Conservation (phyloP, 1,139 yeast species). For the Sugiyamaella pinicola region DNA sequence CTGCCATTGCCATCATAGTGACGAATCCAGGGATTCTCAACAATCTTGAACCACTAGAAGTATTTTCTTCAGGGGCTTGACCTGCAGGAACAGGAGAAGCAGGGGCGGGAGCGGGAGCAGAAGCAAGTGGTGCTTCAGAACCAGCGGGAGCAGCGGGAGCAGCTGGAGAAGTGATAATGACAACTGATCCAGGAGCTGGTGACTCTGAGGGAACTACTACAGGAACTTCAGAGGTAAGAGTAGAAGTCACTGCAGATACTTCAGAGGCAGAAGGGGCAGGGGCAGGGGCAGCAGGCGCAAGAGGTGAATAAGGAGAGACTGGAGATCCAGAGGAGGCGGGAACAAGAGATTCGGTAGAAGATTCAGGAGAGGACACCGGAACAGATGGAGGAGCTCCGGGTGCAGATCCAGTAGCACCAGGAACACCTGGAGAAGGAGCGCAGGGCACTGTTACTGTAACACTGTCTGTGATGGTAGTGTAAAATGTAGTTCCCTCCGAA, state of each 20-base stretch:
- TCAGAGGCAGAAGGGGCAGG: too few species aligned
- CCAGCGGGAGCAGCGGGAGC: slow-evolving; percentile 2
- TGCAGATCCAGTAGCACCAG: background rate
- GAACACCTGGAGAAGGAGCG: background rate
- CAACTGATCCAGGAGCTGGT: background rate
- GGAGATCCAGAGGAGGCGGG: background rate
- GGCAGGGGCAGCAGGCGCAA: too few species aligned
- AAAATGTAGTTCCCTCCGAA: slow-evolving; percentile 10
- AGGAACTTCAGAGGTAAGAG: too few species aligned
- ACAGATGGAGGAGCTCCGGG: slow-evolving; percentile 2
- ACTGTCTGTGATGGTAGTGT: slow-evolving; percentile 13
- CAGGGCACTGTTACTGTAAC: slow-evolving; percentile 19
- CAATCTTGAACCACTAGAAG: slow-evolving; percentile 8
- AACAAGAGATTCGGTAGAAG: background rate
- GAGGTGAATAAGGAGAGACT: background rate
- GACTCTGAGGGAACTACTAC: too few species aligned
- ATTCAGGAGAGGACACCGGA: background rate
- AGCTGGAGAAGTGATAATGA: background rate
- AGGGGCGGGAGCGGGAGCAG: background rate
- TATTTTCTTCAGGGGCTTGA: slow-evolving; percentile 6
- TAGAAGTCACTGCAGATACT: too few species aligned
- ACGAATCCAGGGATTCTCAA: background rate
- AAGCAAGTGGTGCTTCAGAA: background rate
- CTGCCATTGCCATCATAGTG: background rate
- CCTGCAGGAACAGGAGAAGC: background rate